A percentile compares a stretch with the other conserved stretches of the same genome.
Evolutionary conservation across 208 protist species (phyloP).

Genomic region (Tritrichomonas foetus): DNA sequence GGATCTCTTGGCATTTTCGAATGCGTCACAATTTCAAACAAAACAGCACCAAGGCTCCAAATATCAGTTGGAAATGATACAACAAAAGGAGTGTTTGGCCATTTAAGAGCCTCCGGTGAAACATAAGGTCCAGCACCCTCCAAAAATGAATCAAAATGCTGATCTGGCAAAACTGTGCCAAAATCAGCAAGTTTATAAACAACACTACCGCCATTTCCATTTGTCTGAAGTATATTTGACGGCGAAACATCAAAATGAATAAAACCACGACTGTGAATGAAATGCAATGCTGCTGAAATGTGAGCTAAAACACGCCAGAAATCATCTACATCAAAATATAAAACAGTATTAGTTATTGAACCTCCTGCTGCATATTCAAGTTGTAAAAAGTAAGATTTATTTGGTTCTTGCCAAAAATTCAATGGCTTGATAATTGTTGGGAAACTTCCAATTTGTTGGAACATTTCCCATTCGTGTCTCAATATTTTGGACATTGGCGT

Average conservation of each 20-base stretch:
- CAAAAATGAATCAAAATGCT: background rate
- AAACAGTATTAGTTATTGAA: no score
- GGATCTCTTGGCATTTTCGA: background rate
- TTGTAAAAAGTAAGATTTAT: no score
- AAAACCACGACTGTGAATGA: background rate
- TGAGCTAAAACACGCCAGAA: background rate
- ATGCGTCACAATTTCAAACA: background rate
- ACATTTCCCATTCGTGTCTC: background rate
- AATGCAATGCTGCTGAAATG: background rate
- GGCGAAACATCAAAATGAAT: background rate
- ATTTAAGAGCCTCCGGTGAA: background rate
- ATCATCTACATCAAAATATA: background rate
- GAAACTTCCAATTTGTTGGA: background rate
- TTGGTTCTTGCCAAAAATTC: background rate
- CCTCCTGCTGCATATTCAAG: no score
- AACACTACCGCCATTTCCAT: background rate
- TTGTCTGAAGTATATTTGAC: background rate
- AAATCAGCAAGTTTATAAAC: background rate
- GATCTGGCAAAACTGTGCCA: background rate
- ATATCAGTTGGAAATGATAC: background rate
- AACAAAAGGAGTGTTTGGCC: background rate
- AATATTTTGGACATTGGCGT: background rate
- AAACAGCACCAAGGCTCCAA: background rate
- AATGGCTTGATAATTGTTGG: background rate
- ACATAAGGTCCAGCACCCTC: background rate